Conservation (phyloP, 345 rosid genomes). For the Salix viminalis region DNA sequence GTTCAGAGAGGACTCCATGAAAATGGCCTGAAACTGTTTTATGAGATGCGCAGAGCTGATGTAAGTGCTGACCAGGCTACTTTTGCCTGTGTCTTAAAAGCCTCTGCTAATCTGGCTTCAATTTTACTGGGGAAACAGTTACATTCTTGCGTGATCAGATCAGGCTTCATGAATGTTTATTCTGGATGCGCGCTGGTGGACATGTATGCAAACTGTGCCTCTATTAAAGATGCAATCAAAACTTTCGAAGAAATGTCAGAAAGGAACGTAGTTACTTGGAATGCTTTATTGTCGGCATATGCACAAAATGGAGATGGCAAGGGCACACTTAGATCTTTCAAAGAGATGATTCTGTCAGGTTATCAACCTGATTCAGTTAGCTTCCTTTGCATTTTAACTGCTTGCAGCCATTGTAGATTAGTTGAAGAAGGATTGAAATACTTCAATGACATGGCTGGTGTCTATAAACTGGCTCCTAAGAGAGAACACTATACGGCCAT, state of each 20-base stretch:
- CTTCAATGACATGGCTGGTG: constrained; percentile 51
- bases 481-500: constrained; percentile 67
- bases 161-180: constrained; percentile 68
- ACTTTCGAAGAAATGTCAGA: constrained; percentile 70
- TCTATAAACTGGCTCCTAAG: constrained; percentile 52
- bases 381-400: constrained; percentile 62
- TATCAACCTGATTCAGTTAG: constrained; percentile 68
- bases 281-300: constrained; percentile 68
- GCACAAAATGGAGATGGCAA: constrained; percentile 78
- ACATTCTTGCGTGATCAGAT: constrained; percentile 56
- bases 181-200: constrained; percentile 72
- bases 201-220: constrained; percentile 89
- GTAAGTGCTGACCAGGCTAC: constrained; percentile 76
- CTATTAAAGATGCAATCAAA: constrained; percentile 57
- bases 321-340: constrained; percentile 52
- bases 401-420: constrained; percentile 80
- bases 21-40: constrained; percentile 62
- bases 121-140: constrained; percentile 61
- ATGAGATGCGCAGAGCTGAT: constrained; percentile 46
- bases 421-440: constrained; percentile 60
- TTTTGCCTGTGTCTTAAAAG: constrained; percentile 69
- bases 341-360: constrained; percentile 58
- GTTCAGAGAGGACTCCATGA: constrained; percentile 65
- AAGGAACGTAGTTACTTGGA: constrained; percentile 80
- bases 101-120: constrained; percentile 72